Evolutionary conservation across 2,329 filamentous ascomycete species (phyloP).

Genomic region (Monosporascus sp.): DNA sequence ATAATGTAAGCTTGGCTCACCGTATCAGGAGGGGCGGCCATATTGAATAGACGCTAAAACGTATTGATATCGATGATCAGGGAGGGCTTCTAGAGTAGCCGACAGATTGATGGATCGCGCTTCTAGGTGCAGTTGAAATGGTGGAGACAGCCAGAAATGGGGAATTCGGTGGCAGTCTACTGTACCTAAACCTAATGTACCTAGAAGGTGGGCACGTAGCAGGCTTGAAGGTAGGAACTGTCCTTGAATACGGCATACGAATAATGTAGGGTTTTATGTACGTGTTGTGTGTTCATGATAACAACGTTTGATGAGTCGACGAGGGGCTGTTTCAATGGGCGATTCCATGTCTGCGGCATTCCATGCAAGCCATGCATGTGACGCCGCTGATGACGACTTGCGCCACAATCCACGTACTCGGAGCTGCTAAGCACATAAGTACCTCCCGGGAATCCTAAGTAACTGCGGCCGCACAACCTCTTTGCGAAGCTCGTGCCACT

Average conservation of each 20-base stretch:
- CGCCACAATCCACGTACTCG: not conserved
- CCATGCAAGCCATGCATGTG: not conserved
- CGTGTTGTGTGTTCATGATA: not conserved
- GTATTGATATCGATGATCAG: not conserved
- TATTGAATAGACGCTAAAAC: constrained; percentile 10
- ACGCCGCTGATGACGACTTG: not conserved
- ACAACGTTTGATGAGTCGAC: not conserved
- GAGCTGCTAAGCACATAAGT: not conserved
- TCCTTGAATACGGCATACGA: not conserved
- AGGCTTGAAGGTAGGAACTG: not conserved
- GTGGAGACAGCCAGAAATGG: not conserved
- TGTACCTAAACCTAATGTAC: too few relatives aligned
- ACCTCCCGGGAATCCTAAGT: not conserved
- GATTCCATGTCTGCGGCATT: not conserved
- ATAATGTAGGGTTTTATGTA: not conserved
- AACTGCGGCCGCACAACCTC: not conserved
- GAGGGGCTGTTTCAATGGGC: not conserved
- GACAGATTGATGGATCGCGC: not conserved
- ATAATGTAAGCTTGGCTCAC: constrained; percentile 15
- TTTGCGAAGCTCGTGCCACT: not conserved
- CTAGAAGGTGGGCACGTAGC: not conserved
- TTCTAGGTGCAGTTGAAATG: not conserved
- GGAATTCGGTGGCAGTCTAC: not conserved
- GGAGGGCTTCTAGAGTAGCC: too few relatives aligned
- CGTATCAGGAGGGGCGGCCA: constrained; percentile 28